Evolutionary conservation across 2,329 filamentous ascomycete species (phyloP).

Genomic region (Curvularia lunata): DNA sequence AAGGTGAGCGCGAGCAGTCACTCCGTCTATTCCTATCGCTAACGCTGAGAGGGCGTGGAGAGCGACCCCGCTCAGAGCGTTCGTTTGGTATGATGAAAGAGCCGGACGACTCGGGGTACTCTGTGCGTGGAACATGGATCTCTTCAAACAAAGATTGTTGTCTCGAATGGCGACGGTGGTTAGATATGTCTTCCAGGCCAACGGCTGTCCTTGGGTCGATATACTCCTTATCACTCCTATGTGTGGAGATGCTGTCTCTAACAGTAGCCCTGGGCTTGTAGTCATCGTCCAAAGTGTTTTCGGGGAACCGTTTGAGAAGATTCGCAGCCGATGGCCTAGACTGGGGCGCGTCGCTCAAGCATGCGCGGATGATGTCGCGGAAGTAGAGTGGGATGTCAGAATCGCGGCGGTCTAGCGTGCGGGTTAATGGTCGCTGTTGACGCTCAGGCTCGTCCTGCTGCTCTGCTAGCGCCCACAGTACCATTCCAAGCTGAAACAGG

Average conservation of each 20-base stretch:
- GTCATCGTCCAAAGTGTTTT: conserved; percentile 20
- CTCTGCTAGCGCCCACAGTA: conserved; percentile 88
- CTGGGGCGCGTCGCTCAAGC: conserved; percentile 76
- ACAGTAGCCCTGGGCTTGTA: conserved; percentile 24
- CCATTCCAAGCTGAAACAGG: conserved; percentile 95
- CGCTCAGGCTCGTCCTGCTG: conserved; percentile 89
- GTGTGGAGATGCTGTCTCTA: conserved; percentile 48
- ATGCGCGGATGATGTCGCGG: conserved; percentile 74
- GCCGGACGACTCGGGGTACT: conserved; percentile 53
- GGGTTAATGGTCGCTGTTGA: conserved; percentile 69
- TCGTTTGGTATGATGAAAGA: conserved; percentile 51
- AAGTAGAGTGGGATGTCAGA: conserved; percentile 79
- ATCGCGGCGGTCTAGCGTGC: conserved; percentile 29
- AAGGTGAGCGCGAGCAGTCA: conserved; percentile 47
- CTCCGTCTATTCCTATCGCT: conserved; percentile 41
- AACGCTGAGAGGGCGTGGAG: conserved; percentile 24
- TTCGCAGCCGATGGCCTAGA: conserved; percentile 74
- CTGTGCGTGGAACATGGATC: conserved; percentile 48
- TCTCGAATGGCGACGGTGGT: conserved; percentile 34
- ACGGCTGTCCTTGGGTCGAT: conserved; percentile 55
- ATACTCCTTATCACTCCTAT: conserved; percentile 55
- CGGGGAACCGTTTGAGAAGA: conserved; percentile 60
- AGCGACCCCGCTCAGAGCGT: conserved; percentile 34
- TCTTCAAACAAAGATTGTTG: conserved; percentile 43
- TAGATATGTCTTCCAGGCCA: conserved; percentile 53